phyloP scores from a whole-genome alignment of 495 filamentous ascomycete genomes.

The Bathelium albidoporum region DNA sequence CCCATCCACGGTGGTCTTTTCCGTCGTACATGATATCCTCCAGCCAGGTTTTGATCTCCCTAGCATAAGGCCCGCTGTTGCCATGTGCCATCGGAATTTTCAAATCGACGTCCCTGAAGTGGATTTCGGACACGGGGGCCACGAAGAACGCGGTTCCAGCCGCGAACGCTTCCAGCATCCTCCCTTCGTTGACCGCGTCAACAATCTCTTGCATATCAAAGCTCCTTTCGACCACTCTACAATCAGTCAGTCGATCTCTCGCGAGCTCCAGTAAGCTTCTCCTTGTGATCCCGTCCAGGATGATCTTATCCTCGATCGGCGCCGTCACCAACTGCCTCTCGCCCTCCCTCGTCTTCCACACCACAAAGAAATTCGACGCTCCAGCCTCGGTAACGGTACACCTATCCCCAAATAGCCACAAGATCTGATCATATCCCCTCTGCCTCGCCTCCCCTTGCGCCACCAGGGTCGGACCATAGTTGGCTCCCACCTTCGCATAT shows the following conservation, averaged over 20 bases:
- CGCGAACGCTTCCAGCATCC: constrained; percentile 75
- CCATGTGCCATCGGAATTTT: constrained; percentile 50
- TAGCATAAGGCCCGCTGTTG: constrained; percentile 52
- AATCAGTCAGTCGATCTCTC: constrained; percentile 43
- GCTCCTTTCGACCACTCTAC: constrained; percentile 67
- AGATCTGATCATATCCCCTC: constrained; percentile 70
- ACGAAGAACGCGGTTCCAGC: constrained; percentile 88
- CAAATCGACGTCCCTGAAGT: constrained; percentile 60
- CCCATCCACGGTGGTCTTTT: constrained; percentile 69
- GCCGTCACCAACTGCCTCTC: constrained; percentile 71
- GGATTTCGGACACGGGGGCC: constrained; percentile 60
- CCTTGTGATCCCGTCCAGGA: constrained; percentile 76
- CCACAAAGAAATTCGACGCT: constrained; percentile 85
- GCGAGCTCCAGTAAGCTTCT: constrained; percentile 65
- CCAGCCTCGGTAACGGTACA: constrained; percentile 79
- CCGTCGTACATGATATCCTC: constrained; percentile 73
- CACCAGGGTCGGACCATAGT: constrained; percentile 75
- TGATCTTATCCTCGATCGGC: constrained; percentile 66
- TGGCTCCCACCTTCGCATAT: constrained; percentile 81
- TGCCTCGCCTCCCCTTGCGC: constrained; percentile 62
- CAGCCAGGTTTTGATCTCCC: constrained; percentile 66
- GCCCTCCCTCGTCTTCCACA: constrained; percentile 61
- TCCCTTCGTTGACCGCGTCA: constrained; percentile 60
- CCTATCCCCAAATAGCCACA: constrained; percentile 78
- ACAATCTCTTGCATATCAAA: constrained; percentile 74